Percentiles rank a stretch among this genome's conserved stretches.
These are phyloP conservation scores for Camptophora hylomeconis DNA, from an alignment of 2,329 filamentous ascomycete genomes.

Conservation along the genomic window DNA sequence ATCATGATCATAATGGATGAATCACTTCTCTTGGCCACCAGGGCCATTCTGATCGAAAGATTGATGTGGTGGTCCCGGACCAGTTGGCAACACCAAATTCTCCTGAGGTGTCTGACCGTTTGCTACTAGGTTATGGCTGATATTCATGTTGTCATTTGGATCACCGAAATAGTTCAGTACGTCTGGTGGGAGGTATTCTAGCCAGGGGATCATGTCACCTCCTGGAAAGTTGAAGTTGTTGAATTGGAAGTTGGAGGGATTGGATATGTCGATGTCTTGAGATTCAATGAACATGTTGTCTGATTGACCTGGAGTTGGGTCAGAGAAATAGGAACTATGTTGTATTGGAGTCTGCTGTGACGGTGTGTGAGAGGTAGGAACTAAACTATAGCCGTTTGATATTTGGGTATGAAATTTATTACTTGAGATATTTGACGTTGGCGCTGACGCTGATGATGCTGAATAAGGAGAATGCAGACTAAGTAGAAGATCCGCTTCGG, in stretches of 20 bases:
- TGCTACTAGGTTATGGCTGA: too few relatives aligned
- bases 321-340: constrained; percentile 13
- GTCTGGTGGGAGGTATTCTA: constrained; percentile 59
- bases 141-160: too few relatives aligned
- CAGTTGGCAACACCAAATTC: constrained; percentile 1
- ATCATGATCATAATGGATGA: too few relatives aligned
- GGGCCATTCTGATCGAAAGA: too few relatives aligned
- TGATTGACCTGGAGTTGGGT: constrained; percentile 12
- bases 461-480: constrained; percentile 36
- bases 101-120: too few relatives aligned
- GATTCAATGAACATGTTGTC: constrained; percentile 58
- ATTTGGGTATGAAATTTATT: too few relatives aligned
- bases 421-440: too few relatives aligned
- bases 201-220: constrained; percentile 60
- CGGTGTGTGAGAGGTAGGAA: too few relatives aligned
- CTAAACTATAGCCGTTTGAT: too few relatives aligned
- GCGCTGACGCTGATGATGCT: constrained; percentile 1
- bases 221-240: constrained; percentile 30
- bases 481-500: constrained; percentile 35
- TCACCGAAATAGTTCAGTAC: constrained; percentile 44
- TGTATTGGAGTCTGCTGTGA: too few relatives aligned
- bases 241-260: constrained; percentile 17
- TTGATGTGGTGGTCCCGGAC: not conserved
- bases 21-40: too few relatives aligned
- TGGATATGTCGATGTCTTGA: constrained; percentile 59